Evolutionary conservation across 495 filamentous ascomycete genomes (phyloP), one percentile per base, ranked within the genome.

Genomic region (Xylaria bambusicola): DNA sequence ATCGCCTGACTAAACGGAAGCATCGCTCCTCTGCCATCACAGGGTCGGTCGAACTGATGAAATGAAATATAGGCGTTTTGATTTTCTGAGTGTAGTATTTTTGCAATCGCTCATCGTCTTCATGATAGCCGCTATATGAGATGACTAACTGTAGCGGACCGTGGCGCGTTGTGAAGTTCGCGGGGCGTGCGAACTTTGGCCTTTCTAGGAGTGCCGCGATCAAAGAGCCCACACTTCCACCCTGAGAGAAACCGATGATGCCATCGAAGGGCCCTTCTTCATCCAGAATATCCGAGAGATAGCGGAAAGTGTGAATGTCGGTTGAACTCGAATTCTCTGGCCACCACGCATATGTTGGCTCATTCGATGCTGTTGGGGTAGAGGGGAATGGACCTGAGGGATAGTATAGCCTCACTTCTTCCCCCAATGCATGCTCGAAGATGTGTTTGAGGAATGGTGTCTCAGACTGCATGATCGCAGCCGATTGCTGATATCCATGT

Each of bases 221-320:
- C 44, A 47, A 47, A 9, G 44, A 47, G n/a, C 44, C 44, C 6
- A 47, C 44, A 13, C 44, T 47, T 20, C 44, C 44, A 1, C 44
- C 44, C 21, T 47, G 44, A 2, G 44, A 47, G 44, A 47, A 47
- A 47, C 44, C 44, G 44, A 47, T 23, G 21, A 47, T 75, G 61
- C 62, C 65, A 27, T 67, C 62, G 5, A 47, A 47, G 21, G 44
- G 44, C 3, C 44, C 44, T 27, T 47, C 44, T 13, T 47, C 12
- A 20, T 47, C 44, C 21, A 47, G 23, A 13, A 47, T 47, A 12
- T 47, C n/a, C 27, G 44, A 47, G 17, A 47, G 12, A 13, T 47
- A 47, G 6, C 12, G 44, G n/a, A 47, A 47, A 15, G 44, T 47
- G 20, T 47, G 20, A 10, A 47, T 27, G 0, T 47, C 44, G 2